Evolutionary conservation across 2,329 filamentous ascomycete genomes (phyloP), one percentile per base, ranked within the genome.

Genomic region (Lasiodiplodia citricola): DNA sequence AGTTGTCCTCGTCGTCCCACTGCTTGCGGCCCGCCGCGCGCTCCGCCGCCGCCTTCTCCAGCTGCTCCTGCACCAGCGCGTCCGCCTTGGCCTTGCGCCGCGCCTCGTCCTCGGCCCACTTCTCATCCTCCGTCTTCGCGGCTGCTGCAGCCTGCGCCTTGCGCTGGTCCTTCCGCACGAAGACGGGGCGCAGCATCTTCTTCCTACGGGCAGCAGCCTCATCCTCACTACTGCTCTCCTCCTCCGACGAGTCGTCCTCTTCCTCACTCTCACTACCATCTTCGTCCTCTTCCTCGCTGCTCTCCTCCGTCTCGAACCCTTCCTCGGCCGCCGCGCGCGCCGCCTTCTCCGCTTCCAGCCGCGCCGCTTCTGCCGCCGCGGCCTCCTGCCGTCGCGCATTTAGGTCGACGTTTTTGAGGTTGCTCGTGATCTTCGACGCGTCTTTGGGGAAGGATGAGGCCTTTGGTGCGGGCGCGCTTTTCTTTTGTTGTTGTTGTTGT

Each of bases 21-120:
- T 93, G 90, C 77, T 92, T 93, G 80, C 93, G 94, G 14, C 90
- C 91, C 0, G 89, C 88, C 0, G 90, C 90, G 67, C 90, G 88
- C 25, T 92, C 92, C 4, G 91, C 91, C 0, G 92, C 87, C 74
- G 95, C 91, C 72, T 92, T 92, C 74, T 92, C 90, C 54, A 88
- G 89, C 77, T 98, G 94, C 73, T 94, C 93, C 77, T 97, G 93
- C 16, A 99, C 89, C 11, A 98, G 83, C 68, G 88, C 90, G 77
- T 97, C 91, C 14, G 91, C 88, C 69, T 91, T 88, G 50, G 91
- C 90, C 77, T 91, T 90, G 70, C 88, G 89, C 44, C 88, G 87
- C 1, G 85, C 79, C 70, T 87, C 82, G 63, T 84, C 83, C 70
- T 85, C 85, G 1, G 81, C 84, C 28, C 81, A 81, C 7, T 79